These are phyloP conservation scores for Clarkia xantiana DNA, from an alignment of 345 rosid genomes.

Conservation along the genomic window DNA sequence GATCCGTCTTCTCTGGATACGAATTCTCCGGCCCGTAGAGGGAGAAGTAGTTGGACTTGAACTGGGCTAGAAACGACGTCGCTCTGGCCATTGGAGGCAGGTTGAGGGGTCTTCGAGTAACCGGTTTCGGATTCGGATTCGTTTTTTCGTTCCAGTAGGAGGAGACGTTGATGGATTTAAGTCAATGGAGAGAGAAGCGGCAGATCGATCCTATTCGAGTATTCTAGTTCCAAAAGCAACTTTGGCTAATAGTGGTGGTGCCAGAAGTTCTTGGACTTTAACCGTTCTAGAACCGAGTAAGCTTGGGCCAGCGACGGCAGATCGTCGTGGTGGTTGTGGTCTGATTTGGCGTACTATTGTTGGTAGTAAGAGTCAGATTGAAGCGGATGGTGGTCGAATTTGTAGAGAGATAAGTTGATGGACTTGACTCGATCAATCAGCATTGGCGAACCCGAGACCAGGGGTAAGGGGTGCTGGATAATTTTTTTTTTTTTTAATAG, in stretches of 20 bases:
- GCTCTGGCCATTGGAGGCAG: slow-evolving; percentile 22
- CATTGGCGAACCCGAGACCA: too few relatives aligned
- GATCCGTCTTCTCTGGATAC: slow-evolving; percentile 10
- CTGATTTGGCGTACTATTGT: background rate
- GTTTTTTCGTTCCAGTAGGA: slow-evolving; percentile 15
- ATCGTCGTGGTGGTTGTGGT: background rate
- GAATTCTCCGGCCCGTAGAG: slow-evolving; percentile 21
- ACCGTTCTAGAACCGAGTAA: slow-evolving; percentile 35
- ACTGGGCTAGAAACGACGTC: slow-evolving; percentile 45
- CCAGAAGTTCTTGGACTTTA: slow-evolving; percentile 31
- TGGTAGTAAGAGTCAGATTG: background rate
- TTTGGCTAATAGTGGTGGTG: slow-evolving; percentile 5
- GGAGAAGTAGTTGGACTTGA: slow-evolving; percentile 40
- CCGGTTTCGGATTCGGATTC: slow-evolving; percentile 1
- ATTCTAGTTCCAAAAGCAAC: background rate
- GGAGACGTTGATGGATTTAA: slow-evolving; percentile 34
- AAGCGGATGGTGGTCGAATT: slow-evolving; percentile 9
- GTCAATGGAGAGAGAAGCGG: slow-evolving; percentile 47
- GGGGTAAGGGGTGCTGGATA: too few relatives aligned
- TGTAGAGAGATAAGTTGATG: slow-evolving; percentile 25
- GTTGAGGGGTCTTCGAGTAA: background rate
- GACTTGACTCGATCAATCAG: slow-evolving; percentile 46
- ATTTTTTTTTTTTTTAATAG: too few relatives aligned
- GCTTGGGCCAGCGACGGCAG: slow-evolving; percentile 18
- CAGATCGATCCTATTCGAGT: slow-evolving; percentile 15